These are phyloP conservation scores for Bretziella fagacearum DNA, from an alignment of 2,329 filamentous ascomycete genomes.

Conservation along the genomic window DNA sequence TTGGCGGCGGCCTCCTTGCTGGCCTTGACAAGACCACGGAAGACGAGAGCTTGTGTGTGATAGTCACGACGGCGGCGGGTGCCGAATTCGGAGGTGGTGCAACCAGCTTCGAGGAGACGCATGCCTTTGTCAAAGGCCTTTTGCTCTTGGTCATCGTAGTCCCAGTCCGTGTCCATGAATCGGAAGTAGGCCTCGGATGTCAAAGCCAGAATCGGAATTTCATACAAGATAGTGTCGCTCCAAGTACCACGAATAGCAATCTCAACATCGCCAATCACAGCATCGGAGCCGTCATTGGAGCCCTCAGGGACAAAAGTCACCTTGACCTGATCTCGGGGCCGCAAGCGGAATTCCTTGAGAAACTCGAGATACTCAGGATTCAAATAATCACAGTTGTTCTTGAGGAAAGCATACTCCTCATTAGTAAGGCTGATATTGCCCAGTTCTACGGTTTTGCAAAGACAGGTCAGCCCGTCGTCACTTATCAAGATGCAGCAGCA, in stretches of 20 bases:
- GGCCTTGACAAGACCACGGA: constrained; percentile 68
- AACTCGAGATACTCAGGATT: constrained; percentile 61
- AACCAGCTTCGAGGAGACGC: constrained; percentile 62
- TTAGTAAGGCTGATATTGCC: constrained; percentile 61
- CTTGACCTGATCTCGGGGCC: constrained; percentile 62
- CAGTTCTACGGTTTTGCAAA: constrained; percentile 46
- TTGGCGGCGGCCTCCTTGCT: constrained; percentile 50
- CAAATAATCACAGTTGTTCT: constrained; percentile 65
- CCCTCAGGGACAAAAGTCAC: constrained; percentile 45
- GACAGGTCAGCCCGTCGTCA: background rate
- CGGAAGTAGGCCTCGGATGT: constrained; percentile 96
- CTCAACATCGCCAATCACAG: constrained; percentile 56
- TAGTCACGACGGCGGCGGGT: constrained; percentile 81
- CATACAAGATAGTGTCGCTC: constrained; percentile 93
- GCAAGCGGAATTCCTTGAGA: constrained; percentile 64
- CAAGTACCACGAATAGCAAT: constrained; percentile 68
- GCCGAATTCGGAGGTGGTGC: constrained; percentile 85
- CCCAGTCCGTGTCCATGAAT: constrained; percentile 89
- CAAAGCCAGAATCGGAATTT: constrained; percentile 82
- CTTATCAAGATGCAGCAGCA: background rate
- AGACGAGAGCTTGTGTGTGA: constrained; percentile 82
- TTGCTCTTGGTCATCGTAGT: constrained; percentile 69
- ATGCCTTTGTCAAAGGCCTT: constrained; percentile 69
- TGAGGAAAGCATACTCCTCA: constrained; percentile 67
- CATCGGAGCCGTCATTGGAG: constrained; percentile 42